Conservation (phyloP, 179 eudicot species). For the Heliamphora pulchella region DNA sequence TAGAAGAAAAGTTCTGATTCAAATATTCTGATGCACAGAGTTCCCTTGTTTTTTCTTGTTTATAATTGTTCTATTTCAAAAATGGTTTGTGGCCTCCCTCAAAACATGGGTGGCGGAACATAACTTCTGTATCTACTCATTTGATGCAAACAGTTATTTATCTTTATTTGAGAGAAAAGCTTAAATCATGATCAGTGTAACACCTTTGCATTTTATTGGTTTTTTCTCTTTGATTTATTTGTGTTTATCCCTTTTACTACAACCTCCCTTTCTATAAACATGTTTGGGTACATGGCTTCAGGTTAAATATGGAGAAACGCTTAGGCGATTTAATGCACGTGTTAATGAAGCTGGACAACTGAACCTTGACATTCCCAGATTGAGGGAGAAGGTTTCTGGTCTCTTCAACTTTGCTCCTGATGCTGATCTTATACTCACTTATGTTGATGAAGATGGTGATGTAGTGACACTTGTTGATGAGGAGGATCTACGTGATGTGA, state of each 20-base stretch:
- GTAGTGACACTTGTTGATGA: slow-evolving; percentile 71
- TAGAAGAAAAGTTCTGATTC: no score
- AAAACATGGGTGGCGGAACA: no score
- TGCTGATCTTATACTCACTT: slow-evolving; percentile 46
- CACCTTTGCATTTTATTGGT: background rate
- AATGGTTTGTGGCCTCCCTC: no score
- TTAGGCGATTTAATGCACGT: slow-evolving; percentile 70
- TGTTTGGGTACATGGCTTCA: slow-evolving; percentile 21
- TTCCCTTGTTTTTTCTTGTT: no score
- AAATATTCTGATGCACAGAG: no score
- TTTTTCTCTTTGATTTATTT: background rate
- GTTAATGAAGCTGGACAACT: slow-evolving; percentile 39
- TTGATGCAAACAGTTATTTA: no score
- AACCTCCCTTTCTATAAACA: background rate
- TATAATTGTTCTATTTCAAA: no score
- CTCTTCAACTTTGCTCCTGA: slow-evolving; percentile 54
- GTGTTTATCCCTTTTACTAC: background rate
- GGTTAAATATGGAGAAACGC: slow-evolving; percentile 74
- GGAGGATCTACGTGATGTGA: slow-evolving; percentile 64
- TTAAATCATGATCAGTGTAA: background rate
- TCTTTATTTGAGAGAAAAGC: no score
- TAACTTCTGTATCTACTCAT: no score
- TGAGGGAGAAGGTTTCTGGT: slow-evolving; percentile 51
- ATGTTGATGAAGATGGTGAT: slow-evolving; percentile 80
- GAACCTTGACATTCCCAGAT: slow-evolving; percentile 41